Percentiles rank a stretch among this genome's conserved stretches.
Evolutionary conservation across 805 yeast genomes (phyloP).

Genomic region (Lipomyces sp.): DNA sequence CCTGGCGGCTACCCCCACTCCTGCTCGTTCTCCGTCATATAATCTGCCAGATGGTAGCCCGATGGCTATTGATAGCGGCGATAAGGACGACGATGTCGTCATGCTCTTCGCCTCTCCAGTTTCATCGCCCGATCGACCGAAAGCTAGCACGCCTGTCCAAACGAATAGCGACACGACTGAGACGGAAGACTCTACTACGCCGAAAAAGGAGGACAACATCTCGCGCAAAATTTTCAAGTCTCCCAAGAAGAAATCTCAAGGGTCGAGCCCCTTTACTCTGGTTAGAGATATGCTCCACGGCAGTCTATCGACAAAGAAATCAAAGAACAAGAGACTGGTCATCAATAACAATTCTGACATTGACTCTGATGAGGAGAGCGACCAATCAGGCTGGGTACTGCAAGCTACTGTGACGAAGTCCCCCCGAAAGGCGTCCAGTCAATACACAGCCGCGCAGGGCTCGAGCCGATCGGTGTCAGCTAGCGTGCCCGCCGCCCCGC

Average conservation of each 20-base stretch:
- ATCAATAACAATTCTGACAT: not conserved
- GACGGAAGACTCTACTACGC: too few species aligned
- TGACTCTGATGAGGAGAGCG: slow-evolving; percentile 8
- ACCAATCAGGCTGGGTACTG: slow-evolving; percentile 21
- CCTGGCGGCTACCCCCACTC: not conserved
- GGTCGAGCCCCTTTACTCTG: too few species aligned
- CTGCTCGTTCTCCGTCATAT: not conserved
- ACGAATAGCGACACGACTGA: too few species aligned
- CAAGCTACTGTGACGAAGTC: slow-evolving; percentile 21
- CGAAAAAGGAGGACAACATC: not conserved
- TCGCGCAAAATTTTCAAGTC: slow-evolving; percentile 4
- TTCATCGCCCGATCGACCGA: too few species aligned
- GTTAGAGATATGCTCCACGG: too few species aligned
- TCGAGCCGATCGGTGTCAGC: not conserved
- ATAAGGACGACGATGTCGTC: slow-evolving; percentile 19
- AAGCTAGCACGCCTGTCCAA: too few species aligned
- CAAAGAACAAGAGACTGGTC: not conserved
- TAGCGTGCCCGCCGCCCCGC: not conserved
- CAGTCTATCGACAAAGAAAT: slow-evolving; percentile 5
- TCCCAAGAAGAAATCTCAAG: not conserved
- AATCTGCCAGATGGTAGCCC: slow-evolving; percentile 8
- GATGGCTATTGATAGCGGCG: not conserved
- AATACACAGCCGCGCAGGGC: too few species aligned
- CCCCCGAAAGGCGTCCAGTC: slow-evolving; percentile 17
- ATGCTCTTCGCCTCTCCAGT: slow-evolving; percentile 17